A percentile compares a stretch with the other conserved stretches of the same genome.
These are phyloP conservation scores for Suillus luteus DNA, from an alignment of 768 basidiomycete species.

Conservation along the genomic window DNA sequence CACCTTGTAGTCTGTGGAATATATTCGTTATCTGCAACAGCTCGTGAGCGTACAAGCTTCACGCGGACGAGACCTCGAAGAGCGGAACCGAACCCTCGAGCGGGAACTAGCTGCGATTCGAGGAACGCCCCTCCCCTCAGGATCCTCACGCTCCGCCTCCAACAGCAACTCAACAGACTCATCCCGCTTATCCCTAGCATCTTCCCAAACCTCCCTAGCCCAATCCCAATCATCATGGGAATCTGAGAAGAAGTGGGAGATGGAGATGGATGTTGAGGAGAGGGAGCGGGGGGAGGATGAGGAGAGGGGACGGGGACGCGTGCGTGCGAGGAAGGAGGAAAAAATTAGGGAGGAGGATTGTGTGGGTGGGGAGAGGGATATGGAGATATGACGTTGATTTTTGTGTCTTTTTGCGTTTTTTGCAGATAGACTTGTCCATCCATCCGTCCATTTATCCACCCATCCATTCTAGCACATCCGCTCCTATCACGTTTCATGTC, in stretches of 20 bases:
- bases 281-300: background rate
- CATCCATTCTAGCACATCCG: background rate
- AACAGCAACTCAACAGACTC: background rate
- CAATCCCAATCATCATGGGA: slow-evolving; percentile 1
- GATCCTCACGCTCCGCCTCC: background rate
- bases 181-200: background rate
- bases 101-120: slow-evolving; percentile 28
- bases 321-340: slow-evolving; percentile 2
- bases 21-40: slow-evolving; percentile 79
- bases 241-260: slow-evolving; percentile 2
- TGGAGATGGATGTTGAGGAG: slow-evolving; percentile 6
- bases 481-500: background rate
- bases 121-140: slow-evolving; percentile 9
- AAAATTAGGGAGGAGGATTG: background rate
- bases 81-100: slow-evolving; percentile 53
- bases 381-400: slow-evolving; percentile 1
- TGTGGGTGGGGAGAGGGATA: background rate
- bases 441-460: too few relatives aligned
- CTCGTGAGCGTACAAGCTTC: slow-evolving; percentile 79
- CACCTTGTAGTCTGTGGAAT: slow-evolving; percentile 49
- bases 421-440: too few relatives aligned
- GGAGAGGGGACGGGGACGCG: slow-evolving; percentile 1
- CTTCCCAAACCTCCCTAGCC: slow-evolving; percentile 2
- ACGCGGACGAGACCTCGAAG: slow-evolving; percentile 78
- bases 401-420: too few relatives aligned